Evolutionary conservation across 345 rosid species (phyloP).

Genomic region (Moringa oleifera): DNA sequence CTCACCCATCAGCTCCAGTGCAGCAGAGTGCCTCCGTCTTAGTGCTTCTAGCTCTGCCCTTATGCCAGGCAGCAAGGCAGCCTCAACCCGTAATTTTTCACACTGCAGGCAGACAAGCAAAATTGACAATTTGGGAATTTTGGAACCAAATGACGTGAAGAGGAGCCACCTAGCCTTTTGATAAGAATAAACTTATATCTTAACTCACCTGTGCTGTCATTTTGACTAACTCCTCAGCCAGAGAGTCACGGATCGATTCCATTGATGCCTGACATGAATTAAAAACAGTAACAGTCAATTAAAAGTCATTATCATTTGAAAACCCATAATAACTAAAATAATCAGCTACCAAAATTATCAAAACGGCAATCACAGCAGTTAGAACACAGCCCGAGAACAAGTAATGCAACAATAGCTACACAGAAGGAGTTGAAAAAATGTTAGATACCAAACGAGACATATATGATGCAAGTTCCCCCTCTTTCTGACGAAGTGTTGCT

Average conservation of each 20-base stretch:
- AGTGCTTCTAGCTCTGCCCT: constrained; percentile 91
- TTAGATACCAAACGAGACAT: constrained; percentile 88
- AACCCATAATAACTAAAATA: not conserved
- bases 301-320: not conserved
- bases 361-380: too few relatives aligned
- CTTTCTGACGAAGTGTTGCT: constrained; percentile 94
- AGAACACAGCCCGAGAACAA: too few relatives aligned
- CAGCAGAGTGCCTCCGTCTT: constrained; percentile 92
- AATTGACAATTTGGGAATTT: constrained; percentile 9
- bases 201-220: constrained; percentile 80
- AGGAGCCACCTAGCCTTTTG: not conserved
- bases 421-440: too few relatives aligned
- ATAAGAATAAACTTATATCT: constrained; percentile 2
- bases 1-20: constrained; percentile 98
- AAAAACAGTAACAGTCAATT: not conserved
- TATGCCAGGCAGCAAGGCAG: constrained; percentile 65
- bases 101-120: constrained; percentile 47
- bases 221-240: constrained; percentile 94
- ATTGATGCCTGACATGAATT: constrained; percentile 56
- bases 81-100: constrained; percentile 77
- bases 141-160: constrained; percentile 1
- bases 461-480: constrained; percentile 97
- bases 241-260: constrained; percentile 97
- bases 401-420: not conserved
- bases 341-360: not conserved